Evolutionary conservation across 2,329 filamentous ascomycete genomes (phyloP).

Genomic region (Cytospora chrysosperma): DNA sequence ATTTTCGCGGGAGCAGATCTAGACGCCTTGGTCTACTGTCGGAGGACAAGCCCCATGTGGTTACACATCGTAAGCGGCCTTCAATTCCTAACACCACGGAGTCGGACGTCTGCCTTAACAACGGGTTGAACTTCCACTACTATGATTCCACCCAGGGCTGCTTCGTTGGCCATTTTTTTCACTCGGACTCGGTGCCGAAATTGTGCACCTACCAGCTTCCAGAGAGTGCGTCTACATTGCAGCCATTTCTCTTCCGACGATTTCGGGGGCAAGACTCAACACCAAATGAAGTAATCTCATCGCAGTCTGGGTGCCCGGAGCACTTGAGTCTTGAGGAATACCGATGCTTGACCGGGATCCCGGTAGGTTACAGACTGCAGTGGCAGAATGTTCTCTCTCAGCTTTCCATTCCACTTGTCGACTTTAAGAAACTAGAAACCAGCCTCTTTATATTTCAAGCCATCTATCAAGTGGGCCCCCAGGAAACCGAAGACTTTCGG

Average conservation of each 20-base stretch:
- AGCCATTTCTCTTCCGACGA: constrained; percentile 42
- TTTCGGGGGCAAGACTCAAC: constrained; percentile 9
- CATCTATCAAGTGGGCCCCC: constrained; percentile 46
- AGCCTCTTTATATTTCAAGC: constrained; percentile 48
- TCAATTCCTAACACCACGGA: constrained; percentile 28
- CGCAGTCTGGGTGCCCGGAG: constrained; percentile 46
- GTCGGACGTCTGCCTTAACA: constrained; percentile 43
- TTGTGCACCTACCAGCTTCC: constrained; percentile 44
- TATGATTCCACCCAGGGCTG: constrained; percentile 33
- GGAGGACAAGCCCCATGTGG: constrained; percentile 35
- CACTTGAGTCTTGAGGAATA: constrained; percentile 54
- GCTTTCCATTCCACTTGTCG: constrained; percentile 45
- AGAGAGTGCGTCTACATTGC: constrained; percentile 31
- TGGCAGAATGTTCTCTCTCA: constrained; percentile 58
- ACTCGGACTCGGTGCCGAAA: constrained; percentile 28
- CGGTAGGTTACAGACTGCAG: constrained; percentile 47
- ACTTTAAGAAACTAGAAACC: constrained; percentile 51
- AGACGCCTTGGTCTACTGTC: constrained; percentile 36
- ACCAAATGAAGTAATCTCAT: constrained; percentile 54
- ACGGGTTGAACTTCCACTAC: constrained; percentile 43
- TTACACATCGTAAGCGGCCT: constrained; percentile 36
- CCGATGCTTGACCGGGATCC: constrained; percentile 49
- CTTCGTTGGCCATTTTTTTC: constrained; percentile 25
- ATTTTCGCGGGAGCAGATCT: background rate
- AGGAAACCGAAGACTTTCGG: constrained; percentile 18